Base-by-base conservation (phyloP, 2,329 filamentous ascomycete species). In the Huntiella moniliformis region DNA sequence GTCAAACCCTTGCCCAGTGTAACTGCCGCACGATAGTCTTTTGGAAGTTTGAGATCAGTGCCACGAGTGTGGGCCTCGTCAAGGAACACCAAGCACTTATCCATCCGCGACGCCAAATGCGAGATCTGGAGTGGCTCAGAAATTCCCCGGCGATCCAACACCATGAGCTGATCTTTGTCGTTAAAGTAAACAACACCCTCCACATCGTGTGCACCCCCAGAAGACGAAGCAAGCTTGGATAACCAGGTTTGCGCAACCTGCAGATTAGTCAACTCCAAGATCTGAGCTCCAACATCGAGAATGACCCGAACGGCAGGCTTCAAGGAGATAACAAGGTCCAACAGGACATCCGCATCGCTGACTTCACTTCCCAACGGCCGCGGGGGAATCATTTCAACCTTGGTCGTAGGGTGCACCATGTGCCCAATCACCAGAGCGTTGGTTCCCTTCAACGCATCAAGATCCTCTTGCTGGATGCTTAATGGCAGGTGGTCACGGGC, bases 61-160 rank as follows among this genome's bases (percentile, higher is more conserved):
- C 82, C 80, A 49, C 80, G 59, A 0, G 79, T 82, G 50, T 86
- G 79, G 0, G 71, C 68, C 48, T 86, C 74, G 42, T 86, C 80
- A 0, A 87, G 62, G 45, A 77, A 86, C 0, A 85, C 64, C 0
- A 82, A 56, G 46, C 79, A 86, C 0, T 52, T 52, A 4, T 74
- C 71, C 0, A 79, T 57, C 4, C 75, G 67, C 0, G 65, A 61
- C 0, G 61, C 58, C 52, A 72, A 83, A 0, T 76, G 67, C 0
- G 81, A 85, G 0, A 62, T 66, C 3, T 69, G 65, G 0, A 86
- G 61, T 0, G 59, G 54, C 34, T 76, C 69, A 0, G 66, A 51
- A 0, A 56, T 55, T 0, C 66, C 69, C 3, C 58, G 56, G 0
- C 66, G 62, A 48, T 74, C 67, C 0, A 78, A 35, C 0, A 79